phyloP scores from a whole-genome alignment of 805 yeast species.

The Zygosaccharomyces siamensis region DNA sequence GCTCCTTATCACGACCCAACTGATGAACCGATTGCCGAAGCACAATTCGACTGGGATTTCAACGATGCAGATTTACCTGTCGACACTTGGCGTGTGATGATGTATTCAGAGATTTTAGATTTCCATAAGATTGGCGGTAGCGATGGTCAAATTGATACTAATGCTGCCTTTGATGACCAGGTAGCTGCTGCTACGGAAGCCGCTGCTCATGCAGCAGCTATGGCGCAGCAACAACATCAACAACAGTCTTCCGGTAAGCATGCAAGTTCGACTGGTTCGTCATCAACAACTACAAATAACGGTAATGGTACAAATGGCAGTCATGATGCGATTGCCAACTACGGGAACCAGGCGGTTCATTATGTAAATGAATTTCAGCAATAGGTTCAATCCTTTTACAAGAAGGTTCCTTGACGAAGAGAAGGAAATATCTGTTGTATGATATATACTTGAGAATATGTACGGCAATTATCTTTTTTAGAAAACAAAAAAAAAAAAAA shows the following conservation, averaged over 20 bases:
- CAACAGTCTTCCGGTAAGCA: background rate
- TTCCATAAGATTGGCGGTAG: conserved; percentile 81
- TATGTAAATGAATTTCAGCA: conserved; percentile 34
- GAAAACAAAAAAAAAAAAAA: too few relatives aligned
- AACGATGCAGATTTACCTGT: conserved; percentile 97
- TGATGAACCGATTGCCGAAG: conserved; percentile 93
- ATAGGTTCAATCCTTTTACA: background rate
- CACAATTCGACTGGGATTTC: conserved; percentile 95
- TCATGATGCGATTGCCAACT: conserved; percentile 24
- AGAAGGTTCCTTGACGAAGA: background rate
- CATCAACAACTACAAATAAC: conserved; percentile 1
- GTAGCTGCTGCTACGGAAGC: conserved; percentile 38
- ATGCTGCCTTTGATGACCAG: conserved; percentile 35
- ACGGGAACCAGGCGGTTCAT: conserved; percentile 34
- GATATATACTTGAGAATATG: background rate
- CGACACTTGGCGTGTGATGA: conserved; percentile 98
- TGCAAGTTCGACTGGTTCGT: conserved; percentile 1
- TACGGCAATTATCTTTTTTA: background rate
- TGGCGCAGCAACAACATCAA: conserved; percentile 27
- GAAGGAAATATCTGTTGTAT: conserved; percentile 5
- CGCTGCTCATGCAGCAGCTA: conserved; percentile 34
- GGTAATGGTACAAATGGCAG: background rate
- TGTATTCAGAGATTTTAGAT: conserved; percentile 94
- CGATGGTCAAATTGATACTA: conserved; percentile 33
- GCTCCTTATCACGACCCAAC: conserved; percentile 96